Base-by-base conservation (phyloP, 2,329 filamentous ascomycete species). In the Trichoderma sp. region DNA sequence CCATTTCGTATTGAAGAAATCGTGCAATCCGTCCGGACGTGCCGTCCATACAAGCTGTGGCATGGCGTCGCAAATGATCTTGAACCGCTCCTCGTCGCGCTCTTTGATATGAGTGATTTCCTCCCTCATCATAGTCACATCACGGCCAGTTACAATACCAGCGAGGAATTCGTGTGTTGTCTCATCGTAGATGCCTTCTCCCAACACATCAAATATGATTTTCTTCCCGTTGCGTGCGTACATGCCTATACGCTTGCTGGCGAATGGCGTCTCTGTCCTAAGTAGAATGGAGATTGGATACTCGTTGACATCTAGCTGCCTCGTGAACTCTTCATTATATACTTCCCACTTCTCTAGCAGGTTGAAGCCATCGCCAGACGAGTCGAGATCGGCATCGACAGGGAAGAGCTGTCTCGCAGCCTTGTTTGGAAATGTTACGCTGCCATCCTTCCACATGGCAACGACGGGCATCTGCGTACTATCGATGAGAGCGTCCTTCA, bases 381-480 rank as follows among this genome's bases (percentile, higher is more conserved):
- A 81, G 7, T 85, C 84, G 2, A 86, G 79, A 45, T 86, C 85
- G 4, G 84, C 82, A 16, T 85, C 82, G 11, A 84, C 82, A 29
- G 85, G 80, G 76, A 91, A 87, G n/a, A 92, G 82, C 4, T 84
- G 82, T 14, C 88, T 85, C 14, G 89, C 89, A 4, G 93, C 92
- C 78, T 89, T 90, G 80, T 96, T 96, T 4, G 93, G 92, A 60
- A 95, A 91, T 0, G 90, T 91, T 64, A 95, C 91, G 65, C 90
- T 93, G 71, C 93, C 91, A 78, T 96, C 94, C 80, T 92, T 93
- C 94, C 94, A 95, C 91, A 95, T 93, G 29, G 93, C 92, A 62
- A 95, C 86, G 27, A 94, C 92, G 0, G 94, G 93, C 81, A 94
- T 91, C 76, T 91, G 89, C 31, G 94, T 93, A 53, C 91, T 93